phyloP scores from a whole-genome alignment of 352 stramenopile species.

The Phytophthora melonis region DNA sequence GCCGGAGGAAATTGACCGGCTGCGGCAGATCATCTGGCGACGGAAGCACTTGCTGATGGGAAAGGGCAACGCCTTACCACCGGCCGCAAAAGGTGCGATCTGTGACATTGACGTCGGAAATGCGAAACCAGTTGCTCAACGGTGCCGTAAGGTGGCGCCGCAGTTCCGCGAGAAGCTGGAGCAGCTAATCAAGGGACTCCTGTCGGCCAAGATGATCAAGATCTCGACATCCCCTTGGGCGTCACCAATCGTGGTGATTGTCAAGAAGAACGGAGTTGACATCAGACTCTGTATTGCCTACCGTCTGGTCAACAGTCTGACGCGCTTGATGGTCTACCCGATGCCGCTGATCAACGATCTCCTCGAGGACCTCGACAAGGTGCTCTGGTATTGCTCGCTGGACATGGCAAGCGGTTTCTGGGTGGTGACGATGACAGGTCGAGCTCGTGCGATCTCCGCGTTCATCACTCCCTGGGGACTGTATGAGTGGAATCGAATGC shows the following conservation, averaged over 20 bases:
- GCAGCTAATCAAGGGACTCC: constrained; percentile 21
- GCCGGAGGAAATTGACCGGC: not conserved
- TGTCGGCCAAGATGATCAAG: not conserved
- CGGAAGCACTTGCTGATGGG: constrained; percentile 13
- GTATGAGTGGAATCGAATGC: not conserved
- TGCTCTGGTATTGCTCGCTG: not conserved
- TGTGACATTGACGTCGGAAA: constrained; percentile 26
- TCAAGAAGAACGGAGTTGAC: constrained; percentile 33
- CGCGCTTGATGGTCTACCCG: constrained; percentile 5
- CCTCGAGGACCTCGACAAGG: not conserved
- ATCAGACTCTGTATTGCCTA: constrained; percentile 35
- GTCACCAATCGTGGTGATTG: constrained; percentile 30
- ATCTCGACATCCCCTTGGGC: constrained; percentile 19
- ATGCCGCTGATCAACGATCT: not conserved
- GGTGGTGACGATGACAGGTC: not conserved
- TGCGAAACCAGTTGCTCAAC: constrained; percentile 15
- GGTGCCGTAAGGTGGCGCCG: not conserved
- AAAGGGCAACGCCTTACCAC: constrained; percentile 24
- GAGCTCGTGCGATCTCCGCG: not conserved
- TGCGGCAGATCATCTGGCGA: constrained; percentile 7
- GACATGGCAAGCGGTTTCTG: not conserved
- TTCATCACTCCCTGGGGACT: not conserved
- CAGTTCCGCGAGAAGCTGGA: constrained; percentile 25
- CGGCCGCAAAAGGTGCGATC: not conserved
- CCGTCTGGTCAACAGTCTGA: constrained; percentile 10